Base-by-base conservation (phyloP, 108 stramenopile genomes). In the Cyclotella choctawhatcheeana region DNA sequence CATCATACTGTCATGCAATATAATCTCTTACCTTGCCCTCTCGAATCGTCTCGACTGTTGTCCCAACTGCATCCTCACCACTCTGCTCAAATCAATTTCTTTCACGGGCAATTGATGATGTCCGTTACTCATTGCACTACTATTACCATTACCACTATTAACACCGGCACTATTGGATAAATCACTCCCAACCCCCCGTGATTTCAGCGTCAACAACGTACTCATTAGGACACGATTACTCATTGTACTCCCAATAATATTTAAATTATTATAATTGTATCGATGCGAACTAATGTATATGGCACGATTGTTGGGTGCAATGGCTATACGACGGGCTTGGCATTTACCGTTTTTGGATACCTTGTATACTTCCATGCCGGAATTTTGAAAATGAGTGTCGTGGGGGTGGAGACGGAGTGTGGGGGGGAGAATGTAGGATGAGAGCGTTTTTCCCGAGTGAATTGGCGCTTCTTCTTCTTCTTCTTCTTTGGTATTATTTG, bases 341-440 rank as follows among this genome's bases (percentile, higher is more conserved):
- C 86, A 74, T 69, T 92, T 92, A 1, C 88, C 88, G 63, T 77
- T 81, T 87, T 92, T 92, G 63, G 80, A 74, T 7, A 92, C 85
- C 70, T 92, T 92, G 59, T 74, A 88, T 2, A 89, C 91, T 35
- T 78, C 75, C 76, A 82, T 82, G 30, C 80, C 74, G 13, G 66
- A 60, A 55, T 26, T 30, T 16, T 25, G 52, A 48, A 69, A 56
- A 40, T 56, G 40, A 32, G 43, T 29, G 56, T 71, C 68, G 2
- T 26, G 17, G 17, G 12, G 27, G 21, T 71, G 58, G 24, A 71
- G 59, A 17, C 71, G 26, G 18, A 82, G 58, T 25, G 60, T 67
- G n/a, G 7, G 4, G 16, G 75, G 81, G 8, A 77, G 37, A 22
- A 82, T 47, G 45, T 82, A 73, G 45, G 35, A 47, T 27, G 71